A percentile compares a stretch with the other conserved stretches of the same genome.
These are phyloP conservation scores for Rhizopogon rudus DNA, from an alignment of 768 basidiomycete species.

Conservation along the genomic window DNA sequence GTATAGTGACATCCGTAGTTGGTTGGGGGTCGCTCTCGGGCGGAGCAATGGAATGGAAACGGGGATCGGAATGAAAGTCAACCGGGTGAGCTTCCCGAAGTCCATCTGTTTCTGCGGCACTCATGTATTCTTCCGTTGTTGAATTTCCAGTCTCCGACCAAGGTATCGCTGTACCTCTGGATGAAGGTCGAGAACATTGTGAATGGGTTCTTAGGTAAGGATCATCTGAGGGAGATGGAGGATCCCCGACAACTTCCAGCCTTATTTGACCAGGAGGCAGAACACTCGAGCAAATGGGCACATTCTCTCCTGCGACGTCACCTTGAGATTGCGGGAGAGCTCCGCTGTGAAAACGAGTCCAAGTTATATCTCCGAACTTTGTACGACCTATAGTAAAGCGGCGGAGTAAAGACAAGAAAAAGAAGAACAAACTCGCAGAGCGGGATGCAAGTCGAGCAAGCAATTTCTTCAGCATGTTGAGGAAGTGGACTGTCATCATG, in stretches of 20 bases:
- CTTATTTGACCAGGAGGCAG: background rate
- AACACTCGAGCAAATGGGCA: background rate
- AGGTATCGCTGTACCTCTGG: no score
- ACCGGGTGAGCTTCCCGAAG: no score
- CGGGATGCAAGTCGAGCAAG: background rate
- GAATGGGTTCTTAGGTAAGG: background rate
- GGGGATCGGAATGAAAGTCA: background rate
- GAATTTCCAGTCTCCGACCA: background rate
- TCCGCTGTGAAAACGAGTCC: no score
- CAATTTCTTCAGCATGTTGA: background rate
- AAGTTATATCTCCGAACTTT: no score
- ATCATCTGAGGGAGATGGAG: background rate
- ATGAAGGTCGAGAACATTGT: background rate
- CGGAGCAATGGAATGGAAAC: background rate
- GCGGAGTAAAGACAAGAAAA: background rate
- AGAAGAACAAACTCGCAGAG: background rate
- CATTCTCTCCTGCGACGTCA: background rate
- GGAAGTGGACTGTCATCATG: no score
- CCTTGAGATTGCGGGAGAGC: no score
- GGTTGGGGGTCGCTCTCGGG: conserved; percentile 4
- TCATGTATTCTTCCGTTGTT: no score
- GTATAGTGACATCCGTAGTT: background rate
- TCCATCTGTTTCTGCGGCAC: background rate
- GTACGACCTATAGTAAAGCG: background rate
- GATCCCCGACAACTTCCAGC: background rate